Percentiles rank a stretch among this genome's conserved stretches.
Evolutionary conservation across 192 early-diverging fungal species (phyloP).

Genomic region (Spizellomyces punctatus): DNA sequence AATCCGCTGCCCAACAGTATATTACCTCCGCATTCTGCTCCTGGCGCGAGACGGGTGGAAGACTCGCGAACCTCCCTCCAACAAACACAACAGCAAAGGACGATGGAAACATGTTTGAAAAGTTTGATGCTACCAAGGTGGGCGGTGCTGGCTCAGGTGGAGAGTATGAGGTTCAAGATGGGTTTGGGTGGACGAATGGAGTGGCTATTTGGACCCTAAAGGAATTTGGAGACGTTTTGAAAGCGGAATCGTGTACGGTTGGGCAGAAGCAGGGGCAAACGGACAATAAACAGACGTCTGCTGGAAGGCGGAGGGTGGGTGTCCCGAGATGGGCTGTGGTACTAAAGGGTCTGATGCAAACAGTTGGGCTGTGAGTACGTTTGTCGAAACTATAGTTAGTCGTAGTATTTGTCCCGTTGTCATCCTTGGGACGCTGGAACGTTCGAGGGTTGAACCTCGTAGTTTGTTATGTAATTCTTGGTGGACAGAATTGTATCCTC

Average conservation of each 20-base stretch:
- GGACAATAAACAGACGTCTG: no score
- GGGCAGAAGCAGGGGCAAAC: no score
- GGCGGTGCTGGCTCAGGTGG: conserved; percentile 61
- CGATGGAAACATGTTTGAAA: conserved; percentile 76
- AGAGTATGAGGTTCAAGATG: conserved; percentile 70
- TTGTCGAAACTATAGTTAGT: no score
- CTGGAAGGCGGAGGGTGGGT: no score
- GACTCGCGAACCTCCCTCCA: conserved; percentile 47
- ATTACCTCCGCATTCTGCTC: conserved; percentile 56
- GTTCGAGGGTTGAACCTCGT: no score
- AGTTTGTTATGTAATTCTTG: no score
- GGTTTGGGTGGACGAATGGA: conserved; percentile 82
- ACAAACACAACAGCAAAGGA: conserved; percentile 47
- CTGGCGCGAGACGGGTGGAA: conserved; percentile 72
- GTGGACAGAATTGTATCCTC: no score
- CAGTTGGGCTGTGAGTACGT: no score
- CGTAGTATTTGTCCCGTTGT: no score
- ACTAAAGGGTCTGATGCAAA: no score
- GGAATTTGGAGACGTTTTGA: not conserved
- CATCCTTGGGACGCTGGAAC: no score
- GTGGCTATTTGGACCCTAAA: conserved; percentile 58
- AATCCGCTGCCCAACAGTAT: conserved; percentile 1
- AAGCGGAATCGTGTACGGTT: not conserved
- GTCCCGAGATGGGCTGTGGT: no score
- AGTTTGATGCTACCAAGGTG: conserved; percentile 58